A percentile compares a stretch with the other conserved stretches of the same genome.
Evolutionary conservation across 2,329 filamentous ascomycete species (phyloP).

Genomic region (Boeremia lycopersici): DNA sequence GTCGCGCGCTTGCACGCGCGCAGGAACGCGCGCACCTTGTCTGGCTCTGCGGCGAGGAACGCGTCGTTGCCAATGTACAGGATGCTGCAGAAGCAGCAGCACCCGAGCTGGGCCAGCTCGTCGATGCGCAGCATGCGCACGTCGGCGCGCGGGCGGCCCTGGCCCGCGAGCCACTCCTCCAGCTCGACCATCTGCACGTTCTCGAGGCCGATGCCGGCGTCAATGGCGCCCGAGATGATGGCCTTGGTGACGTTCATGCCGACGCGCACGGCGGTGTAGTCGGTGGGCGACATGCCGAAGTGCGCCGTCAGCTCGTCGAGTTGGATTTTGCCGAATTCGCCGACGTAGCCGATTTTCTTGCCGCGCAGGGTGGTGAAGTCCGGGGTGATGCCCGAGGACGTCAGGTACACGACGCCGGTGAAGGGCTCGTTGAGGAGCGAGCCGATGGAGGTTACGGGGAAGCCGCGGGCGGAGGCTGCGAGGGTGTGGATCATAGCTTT

Average conservation of each 20-base stretch:
- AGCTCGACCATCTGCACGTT: constrained; percentile 86
- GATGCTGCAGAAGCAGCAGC: constrained; percentile 84
- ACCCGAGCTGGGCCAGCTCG: constrained; percentile 77
- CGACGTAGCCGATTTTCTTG: constrained; percentile 79
- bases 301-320: constrained; percentile 80
- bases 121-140: constrained; percentile 84
- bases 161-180: constrained; percentile 72
- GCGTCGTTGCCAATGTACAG: constrained; percentile 78
- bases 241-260: constrained; percentile 83
- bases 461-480: constrained; percentile 76
- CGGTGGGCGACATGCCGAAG: constrained; percentile 73
- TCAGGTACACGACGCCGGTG: constrained; percentile 78
- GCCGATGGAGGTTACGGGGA: constrained; percentile 74
- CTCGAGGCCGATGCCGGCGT: constrained; percentile 77
- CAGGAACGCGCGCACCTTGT: constrained; percentile 71
- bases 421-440: constrained; percentile 81
- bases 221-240: constrained; percentile 73
- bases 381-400: constrained; percentile 72
- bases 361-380: constrained; percentile 78
- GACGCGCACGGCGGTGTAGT: constrained; percentile 78
- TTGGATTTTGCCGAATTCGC: constrained; percentile 82
- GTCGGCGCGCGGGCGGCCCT: constrained; percentile 67
- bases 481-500: constrained; percentile 86
- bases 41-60: constrained; percentile 70
- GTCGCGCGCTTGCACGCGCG: constrained; percentile 76